Evolutionary conservation across 345 rosid species (phyloP), one percentile per base, ranked within the genome.

Genomic region (Eucalyptus sp.): DNA sequence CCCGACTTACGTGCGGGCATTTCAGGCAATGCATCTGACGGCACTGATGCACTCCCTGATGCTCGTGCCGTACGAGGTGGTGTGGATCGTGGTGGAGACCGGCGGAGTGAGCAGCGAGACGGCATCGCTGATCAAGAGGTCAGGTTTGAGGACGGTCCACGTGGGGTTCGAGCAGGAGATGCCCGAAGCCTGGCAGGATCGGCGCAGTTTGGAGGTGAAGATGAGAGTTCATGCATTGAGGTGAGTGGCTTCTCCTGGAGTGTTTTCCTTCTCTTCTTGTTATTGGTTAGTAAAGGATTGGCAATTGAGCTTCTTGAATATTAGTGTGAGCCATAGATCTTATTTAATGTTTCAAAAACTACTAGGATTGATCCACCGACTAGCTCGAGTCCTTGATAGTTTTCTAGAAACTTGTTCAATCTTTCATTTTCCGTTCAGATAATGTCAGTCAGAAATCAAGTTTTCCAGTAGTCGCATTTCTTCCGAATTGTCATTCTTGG

Each of bases 61-160:
- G 99, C 93, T 98, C 81, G 93, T 94, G 2, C 98, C 99, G 1
- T 94, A 97, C 91, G 94, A 97, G 90, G 91, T 98, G 90, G 92
- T 97, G 29, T 98, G 99, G 99, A 96, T 98, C 90, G 96, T 98
- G 20, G 97, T 98, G 89, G 99, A 98, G 91, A 98, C 98, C 8
- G 96, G 99, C 22, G 96, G 97, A 6, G 91, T n/a, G 46, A 96
- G 90, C 87, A 96, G 93, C 15, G 99, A 98, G 92, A 96, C 99
- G 1, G 95, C 93, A n/a, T 91, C 90, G 8, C 93, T 97, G 84
- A 89, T 98, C 24, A 88, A 94, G 4, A 96, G 93, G 86, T 94
- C 98, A 0, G 96, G 96, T 8, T 58, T 97, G 58, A 93, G 88
- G 92, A 91, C 94, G 7, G 60, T 96, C 81, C 99, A 97, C 24